A percentile compares a stretch with the other conserved stretches of the same genome.
Evolutionary conservation across 306 rosid genomes (phyloP).

Genomic region (Quercus parvula): DNA sequence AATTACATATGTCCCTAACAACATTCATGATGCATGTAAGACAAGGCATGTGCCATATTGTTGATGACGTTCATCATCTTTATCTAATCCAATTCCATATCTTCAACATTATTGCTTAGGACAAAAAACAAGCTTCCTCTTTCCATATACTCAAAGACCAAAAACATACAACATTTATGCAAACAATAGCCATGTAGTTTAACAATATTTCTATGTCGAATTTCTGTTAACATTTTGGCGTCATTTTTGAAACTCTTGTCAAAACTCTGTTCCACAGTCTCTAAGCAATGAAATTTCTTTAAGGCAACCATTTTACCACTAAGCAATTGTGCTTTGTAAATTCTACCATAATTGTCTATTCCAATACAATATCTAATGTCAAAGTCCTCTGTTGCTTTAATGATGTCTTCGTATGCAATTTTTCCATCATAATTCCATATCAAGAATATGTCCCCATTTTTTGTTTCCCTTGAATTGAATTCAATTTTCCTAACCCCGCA

Average conservation of each 20-base stretch:
- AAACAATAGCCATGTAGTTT: constrained; percentile 17
- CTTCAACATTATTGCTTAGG: constrained; percentile 2
- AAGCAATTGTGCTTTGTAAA: constrained; percentile 8
- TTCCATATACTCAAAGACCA: constrained; percentile 24
- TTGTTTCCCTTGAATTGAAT: no score
- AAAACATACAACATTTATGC: constrained; percentile 12
- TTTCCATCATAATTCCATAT: no score
- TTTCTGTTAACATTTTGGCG: constrained; percentile 2
- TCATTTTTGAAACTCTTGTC: constrained; percentile 6
- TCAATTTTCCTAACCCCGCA: no score
- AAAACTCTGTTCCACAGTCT: not conserved
- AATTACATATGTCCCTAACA: no score
- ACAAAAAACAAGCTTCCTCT: constrained; percentile 6
- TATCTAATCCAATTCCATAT: not conserved
- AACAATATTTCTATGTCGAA: not conserved
- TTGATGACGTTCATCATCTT: constrained; percentile 6
- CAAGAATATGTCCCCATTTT: no score
- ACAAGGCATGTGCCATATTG: not conserved
- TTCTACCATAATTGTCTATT: not conserved
- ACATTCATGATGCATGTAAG: constrained; percentile 19
- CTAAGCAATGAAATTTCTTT: constrained; percentile 4
- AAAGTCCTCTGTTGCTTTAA: not conserved
- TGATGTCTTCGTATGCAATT: not conserved
- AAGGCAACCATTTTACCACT: constrained; percentile 13
- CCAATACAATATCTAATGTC: constrained; percentile 5